These are phyloP conservation scores for Trichoderma simmonsii DNA, from an alignment of 2,329 filamentous ascomycete species.

Conservation along the genomic window DNA sequence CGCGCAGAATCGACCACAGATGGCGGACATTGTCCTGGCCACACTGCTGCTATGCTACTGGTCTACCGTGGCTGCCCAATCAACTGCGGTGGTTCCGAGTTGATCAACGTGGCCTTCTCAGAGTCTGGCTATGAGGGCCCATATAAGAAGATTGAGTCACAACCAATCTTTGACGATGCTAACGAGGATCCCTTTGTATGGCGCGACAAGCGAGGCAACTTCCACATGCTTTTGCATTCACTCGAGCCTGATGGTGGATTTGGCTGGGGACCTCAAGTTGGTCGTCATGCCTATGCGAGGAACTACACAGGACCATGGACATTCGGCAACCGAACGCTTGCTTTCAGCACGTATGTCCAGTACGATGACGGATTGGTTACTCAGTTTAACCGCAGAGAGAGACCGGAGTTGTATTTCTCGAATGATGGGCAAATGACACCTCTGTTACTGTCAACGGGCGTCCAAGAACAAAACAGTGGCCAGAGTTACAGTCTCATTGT, in stretches of 20 bases:
- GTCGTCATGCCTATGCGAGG: conserved; percentile 30
- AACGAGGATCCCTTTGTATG: conserved; percentile 35
- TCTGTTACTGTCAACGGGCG: conserved; percentile 45
- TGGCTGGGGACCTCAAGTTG: conserved; percentile 28
- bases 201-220: conserved; percentile 33
- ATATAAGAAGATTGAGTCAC: conserved; percentile 21
- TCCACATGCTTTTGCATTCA: conserved; percentile 33
- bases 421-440: conserved; percentile 44
- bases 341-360: conserved; percentile 30
- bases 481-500: conserved; percentile 27
- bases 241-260: conserved; percentile 29
- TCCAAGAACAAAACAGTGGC: conserved; percentile 38
- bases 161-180: conserved; percentile 21
- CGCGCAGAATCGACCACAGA: not conserved
- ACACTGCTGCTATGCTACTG: conserved; percentile 22
- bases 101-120: conserved; percentile 24
- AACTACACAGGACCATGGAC: conserved; percentile 30
- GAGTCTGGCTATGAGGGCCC: conserved; percentile 18
- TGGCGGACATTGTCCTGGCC: not conserved
- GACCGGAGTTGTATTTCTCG: conserved; percentile 49
- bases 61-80: conserved; percentile 24
- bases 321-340: conserved; percentile 27
- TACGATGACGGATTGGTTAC: conserved; percentile 43
- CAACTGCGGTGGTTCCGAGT: conserved; percentile 21
- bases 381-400: conserved; percentile 36